Percentiles rank a stretch among this genome's conserved stretches.
Evolutionary conservation across 2,329 filamentous ascomycete genomes (phyloP).

Genomic region (Ramularia endophylla): DNA sequence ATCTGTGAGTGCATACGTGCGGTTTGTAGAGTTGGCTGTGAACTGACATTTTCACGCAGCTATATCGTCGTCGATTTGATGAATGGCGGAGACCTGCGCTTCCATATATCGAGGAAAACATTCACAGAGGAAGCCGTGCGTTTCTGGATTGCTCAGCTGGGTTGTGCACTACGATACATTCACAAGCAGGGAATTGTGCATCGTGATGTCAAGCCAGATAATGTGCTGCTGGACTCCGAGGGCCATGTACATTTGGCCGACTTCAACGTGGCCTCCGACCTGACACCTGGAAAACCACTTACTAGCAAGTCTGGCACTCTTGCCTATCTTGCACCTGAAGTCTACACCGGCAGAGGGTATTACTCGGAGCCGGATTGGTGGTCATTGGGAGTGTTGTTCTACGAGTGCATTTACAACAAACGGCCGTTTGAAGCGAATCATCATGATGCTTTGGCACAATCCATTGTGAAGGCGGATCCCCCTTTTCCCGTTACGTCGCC

Average conservation of each 20-base stretch:
- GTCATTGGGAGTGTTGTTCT: conserved; percentile 97
- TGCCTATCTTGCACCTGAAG: conserved; percentile 92
- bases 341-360: conserved; percentile 87
- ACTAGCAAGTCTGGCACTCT: conserved; percentile 96
- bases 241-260: conserved; percentile 96
- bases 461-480: conserved; percentile 75
- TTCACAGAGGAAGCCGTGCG: conserved; percentile 96
- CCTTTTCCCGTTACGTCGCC: conserved; percentile 91
- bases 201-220: conserved; percentile 87
- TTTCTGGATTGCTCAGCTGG: conserved; percentile 95
- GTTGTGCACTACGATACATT: conserved; percentile 82
- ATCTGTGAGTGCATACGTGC: conserved; percentile 63
- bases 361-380: conserved; percentile 93
- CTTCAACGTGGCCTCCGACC: conserved; percentile 97
- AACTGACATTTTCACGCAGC: conserved; percentile 36
- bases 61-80: conserved; percentile 97
- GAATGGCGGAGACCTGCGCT: conserved; percentile 93
- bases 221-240: conserved; percentile 79
- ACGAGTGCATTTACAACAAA: conserved; percentile 99
- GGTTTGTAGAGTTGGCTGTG: conserved; percentile 22
- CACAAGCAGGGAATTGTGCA: conserved; percentile 85
- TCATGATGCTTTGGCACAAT: conserved; percentile 70
- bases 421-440: conserved; percentile 88
- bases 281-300: conserved; percentile 71
- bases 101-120: conserved; percentile 95